Conservation (phyloP, 2,329 filamentous ascomycete genomes). For the Pseudocercospora fuligena region DNA sequence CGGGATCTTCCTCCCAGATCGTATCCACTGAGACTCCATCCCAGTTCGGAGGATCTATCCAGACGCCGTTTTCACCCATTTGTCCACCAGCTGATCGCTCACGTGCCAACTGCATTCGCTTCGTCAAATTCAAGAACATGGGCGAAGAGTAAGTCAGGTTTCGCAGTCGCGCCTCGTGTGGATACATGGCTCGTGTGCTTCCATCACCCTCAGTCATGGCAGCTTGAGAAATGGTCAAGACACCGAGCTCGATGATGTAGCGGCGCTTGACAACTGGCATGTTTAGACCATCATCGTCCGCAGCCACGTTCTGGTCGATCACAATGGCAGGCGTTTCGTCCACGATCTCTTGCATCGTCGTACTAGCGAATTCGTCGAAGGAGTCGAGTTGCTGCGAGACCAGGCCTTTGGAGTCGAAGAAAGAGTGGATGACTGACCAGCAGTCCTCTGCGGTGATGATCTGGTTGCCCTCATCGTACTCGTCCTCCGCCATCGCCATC, state of each 20-base stretch:
- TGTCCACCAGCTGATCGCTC: conserved; percentile 69
- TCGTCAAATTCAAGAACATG: conserved; percentile 85
- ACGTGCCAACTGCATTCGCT: conserved; percentile 80
- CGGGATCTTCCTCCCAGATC: conserved; percentile 49
- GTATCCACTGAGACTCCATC: conserved; percentile 51
- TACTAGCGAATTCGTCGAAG: conserved; percentile 94
- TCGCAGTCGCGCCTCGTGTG: conserved; percentile 92
- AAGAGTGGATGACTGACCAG: conserved; percentile 96
- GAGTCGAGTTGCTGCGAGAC: conserved; percentile 98
- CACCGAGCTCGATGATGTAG: conserved; percentile 94
- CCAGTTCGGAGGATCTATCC: conserved; percentile 35
- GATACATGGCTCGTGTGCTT: conserved; percentile 80
- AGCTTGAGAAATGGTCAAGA: conserved; percentile 84
- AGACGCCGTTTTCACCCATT: conserved; percentile 68
- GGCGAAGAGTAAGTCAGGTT: conserved; percentile 95
- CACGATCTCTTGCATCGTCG: conserved; percentile 92
- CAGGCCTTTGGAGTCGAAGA: conserved; percentile 94
- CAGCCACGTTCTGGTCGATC: conserved; percentile 89
- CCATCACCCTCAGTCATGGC: conserved; percentile 94
- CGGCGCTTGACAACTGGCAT: conserved; percentile 79
- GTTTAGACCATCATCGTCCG: conserved; percentile 67
- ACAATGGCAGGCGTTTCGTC: conserved; percentile 89
- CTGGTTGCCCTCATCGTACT: conserved; percentile 35
- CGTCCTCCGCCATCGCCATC: conserved; percentile 30
- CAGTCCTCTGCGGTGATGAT: conserved; percentile 93